These are phyloP conservation scores for Hypoxylon sp. DNA, from an alignment of 2,329 filamentous ascomycete species.

Conservation along the genomic window DNA sequence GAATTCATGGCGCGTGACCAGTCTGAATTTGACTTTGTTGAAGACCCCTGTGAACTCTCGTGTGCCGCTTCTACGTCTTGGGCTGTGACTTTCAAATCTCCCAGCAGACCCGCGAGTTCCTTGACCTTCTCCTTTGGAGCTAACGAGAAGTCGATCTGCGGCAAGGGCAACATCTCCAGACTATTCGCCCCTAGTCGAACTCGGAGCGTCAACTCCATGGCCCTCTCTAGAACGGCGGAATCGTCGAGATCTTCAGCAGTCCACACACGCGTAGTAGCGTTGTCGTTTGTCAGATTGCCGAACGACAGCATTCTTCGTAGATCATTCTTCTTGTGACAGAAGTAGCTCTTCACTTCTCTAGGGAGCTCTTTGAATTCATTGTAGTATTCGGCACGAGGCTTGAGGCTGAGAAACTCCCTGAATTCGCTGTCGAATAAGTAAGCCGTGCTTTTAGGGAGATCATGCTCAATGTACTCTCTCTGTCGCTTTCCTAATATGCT, in stretches of 20 bases:
- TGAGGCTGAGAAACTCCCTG: slow-evolving; percentile 36
- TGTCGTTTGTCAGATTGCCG: slow-evolving; percentile 12
- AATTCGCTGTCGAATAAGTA: neutral
- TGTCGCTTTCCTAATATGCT: slow-evolving; percentile 5
- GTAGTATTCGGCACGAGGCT: slow-evolving; percentile 44
- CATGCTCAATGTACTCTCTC: neutral
- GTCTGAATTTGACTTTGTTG: neutral
- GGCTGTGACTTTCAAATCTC: slow-evolving; percentile 24
- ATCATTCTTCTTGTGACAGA: slow-evolving; percentile 49
- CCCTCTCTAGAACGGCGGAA: slow-evolving; percentile 49
- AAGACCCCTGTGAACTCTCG: neutral
- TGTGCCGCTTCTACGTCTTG: slow-evolving; percentile 32
- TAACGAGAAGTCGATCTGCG: slow-evolving; percentile 47
- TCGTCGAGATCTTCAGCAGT: slow-evolving; percentile 39
- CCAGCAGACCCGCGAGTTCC: slow-evolving; percentile 32
- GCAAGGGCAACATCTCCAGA: slow-evolving; percentile 50
- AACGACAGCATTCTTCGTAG: slow-evolving; percentile 49
- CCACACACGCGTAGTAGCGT: slow-evolving; percentile 28
- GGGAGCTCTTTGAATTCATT: slow-evolving; percentile 48
- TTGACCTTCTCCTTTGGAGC: slow-evolving; percentile 15
- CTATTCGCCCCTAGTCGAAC: slow-evolving; percentile 44
- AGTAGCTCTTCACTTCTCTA: slow-evolving; percentile 31
- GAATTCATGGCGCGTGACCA: neutral
- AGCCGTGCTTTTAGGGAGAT: neutral
- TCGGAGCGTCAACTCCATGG: slow-evolving; percentile 51